Evolutionary conservation across 177 flowering plant genomes (phyloP), one percentile per base, ranked within the genome.

Genomic region (Vitis hybrid): DNA sequence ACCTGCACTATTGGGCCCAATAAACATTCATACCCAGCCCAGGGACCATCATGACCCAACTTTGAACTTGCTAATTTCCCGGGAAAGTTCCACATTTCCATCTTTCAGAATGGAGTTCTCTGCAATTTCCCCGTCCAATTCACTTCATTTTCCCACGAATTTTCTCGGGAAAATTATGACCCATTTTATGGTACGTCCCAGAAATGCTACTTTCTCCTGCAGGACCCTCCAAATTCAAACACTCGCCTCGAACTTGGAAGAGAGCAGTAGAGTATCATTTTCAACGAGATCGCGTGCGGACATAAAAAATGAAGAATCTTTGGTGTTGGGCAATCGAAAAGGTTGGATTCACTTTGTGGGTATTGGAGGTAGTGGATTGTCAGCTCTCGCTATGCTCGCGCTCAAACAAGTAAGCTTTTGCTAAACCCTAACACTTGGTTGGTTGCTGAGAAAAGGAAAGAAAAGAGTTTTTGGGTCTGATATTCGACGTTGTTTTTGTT

Each of bases 331-430:
- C 31, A 59, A 61, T 16, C 45, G 20, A 50, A 73, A 68, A 15
- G 61, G 29, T 2, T 76, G 85, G 86, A 68, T 83, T 53, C 88
- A 85, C 65, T 85, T 85, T 63, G 76, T 85, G 13, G 88, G 86
- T n/a, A 59, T 82, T 16, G 86, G 86, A 72, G 86, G 88, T 59
- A 73, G 77, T 65, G 85, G 86, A 12, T 70, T 83, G 20, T 85
- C 88, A 2, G 86, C 86, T 12, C 82, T 85, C 11, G 86, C 88
- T n/a, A 74, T 73, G 82, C 83, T 83, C 13, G 85, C 85, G 6
- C 80, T 85, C 59, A 74, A 77, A 63, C 83, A 82, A 58, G 88
- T 77, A 69, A 68, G 68, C n/a, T 31, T 13, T 48, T 2, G 19
- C 14, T 11, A 61, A 53, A 45, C 22, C 69, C 68, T 34, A 60